Base-by-base conservation (phyloP, 2,329 filamentous ascomycete species). In the Xylariales sp. region DNA sequence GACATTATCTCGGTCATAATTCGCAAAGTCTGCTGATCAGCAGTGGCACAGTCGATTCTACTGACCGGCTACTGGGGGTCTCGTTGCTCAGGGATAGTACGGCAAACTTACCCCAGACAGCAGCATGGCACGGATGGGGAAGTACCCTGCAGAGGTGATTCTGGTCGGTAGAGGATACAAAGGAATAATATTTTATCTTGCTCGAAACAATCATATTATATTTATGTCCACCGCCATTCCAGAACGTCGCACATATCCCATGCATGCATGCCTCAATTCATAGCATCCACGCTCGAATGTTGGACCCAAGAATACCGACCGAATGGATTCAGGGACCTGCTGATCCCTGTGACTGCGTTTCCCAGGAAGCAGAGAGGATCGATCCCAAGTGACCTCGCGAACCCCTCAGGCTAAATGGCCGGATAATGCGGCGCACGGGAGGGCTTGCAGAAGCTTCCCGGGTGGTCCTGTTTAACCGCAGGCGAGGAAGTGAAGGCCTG, bases 51-150 rank as follows among this genome's bases (percentile, higher is more conserved):
- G n/a, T n/a, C n/a, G n/a, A n/a, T n/a, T n/a, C n/a, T n/a, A n/a
- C n/a, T n/a, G n/a, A n/a, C n/a, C n/a, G n/a, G n/a, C n/a, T n/a
- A n/a, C n/a, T n/a, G n/a, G n/a, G n/a, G n/a, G n/a, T n/a, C n/a
- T n/a, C n/a, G n/a, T n/a, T 22, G 33, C 33, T 37, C 34, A 11
- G 20, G 34, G 14, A 37, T 22, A 16, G 22, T 37, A n/a, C n/a
- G n/a, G n/a, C n/a, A n/a, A n/a, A n/a, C 16, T n/a, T 31, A 38
- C 14, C 36, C 24, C 36, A 31, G 35, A 18, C 24, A 19, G n/a
- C 36, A 38, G 36, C 25, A 14, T 38, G 36, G 36, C 36, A 38
- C 36, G 36, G 36, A 38, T 38, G 36, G 36, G 36, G 36, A 19
- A 31, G 15, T 11, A 22, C 8, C n/a, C 24, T 8, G 8, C n/a